Evolutionary conservation across 805 yeast species (phyloP).

Genomic region (Metschnikowia lachancei): DNA sequence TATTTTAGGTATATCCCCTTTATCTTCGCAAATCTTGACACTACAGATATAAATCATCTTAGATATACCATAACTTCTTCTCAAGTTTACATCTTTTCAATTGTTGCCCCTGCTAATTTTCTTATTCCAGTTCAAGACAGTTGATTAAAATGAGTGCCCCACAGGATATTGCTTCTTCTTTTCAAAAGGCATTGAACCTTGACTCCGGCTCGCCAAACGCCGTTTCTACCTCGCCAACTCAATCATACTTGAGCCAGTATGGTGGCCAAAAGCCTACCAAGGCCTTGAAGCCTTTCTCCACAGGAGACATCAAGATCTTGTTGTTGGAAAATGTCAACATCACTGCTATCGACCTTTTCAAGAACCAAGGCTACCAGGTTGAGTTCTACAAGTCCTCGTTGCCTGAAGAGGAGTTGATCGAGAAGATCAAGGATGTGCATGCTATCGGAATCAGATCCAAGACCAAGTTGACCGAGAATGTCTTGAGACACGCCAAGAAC

Average conservation of each 20-base stretch:
- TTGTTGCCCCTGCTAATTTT: too few relatives aligned
- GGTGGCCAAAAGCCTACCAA: slow-evolving; percentile 54
- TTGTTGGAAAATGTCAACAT: slow-evolving; percentile 89
- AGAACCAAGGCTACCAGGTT: slow-evolving; percentile 92
- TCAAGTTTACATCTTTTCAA: too few relatives aligned
- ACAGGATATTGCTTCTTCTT: slow-evolving; percentile 61
- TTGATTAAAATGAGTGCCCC: slow-evolving; percentile 55
- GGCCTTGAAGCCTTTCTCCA: slow-evolving; percentile 87
- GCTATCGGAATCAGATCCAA: slow-evolving; percentile 98
- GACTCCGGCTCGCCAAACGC: slow-evolving; percentile 51
- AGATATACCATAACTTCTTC: too few relatives aligned
- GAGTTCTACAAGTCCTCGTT: slow-evolving; percentile 88
- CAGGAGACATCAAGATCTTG: slow-evolving; percentile 91
- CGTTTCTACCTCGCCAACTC: slow-evolving; percentile 82
- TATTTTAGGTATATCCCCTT: neutral
- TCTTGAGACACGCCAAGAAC: slow-evolving; percentile 83
- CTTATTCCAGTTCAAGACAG: too few relatives aligned
- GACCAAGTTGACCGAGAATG: slow-evolving; percentile 78
- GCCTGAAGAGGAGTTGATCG: slow-evolving; percentile 90
- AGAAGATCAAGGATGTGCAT: slow-evolving; percentile 88
- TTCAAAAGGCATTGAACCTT: slow-evolving; percentile 53
- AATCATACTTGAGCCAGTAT: slow-evolving; percentile 62
- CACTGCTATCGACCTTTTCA: slow-evolving; percentile 85
- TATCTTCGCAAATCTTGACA: neutral
- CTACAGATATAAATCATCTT: too few relatives aligned